phyloP scores from a whole-genome alignment of 2,329 filamentous ascomycete species.

The Penicillium crustosum region DNA sequence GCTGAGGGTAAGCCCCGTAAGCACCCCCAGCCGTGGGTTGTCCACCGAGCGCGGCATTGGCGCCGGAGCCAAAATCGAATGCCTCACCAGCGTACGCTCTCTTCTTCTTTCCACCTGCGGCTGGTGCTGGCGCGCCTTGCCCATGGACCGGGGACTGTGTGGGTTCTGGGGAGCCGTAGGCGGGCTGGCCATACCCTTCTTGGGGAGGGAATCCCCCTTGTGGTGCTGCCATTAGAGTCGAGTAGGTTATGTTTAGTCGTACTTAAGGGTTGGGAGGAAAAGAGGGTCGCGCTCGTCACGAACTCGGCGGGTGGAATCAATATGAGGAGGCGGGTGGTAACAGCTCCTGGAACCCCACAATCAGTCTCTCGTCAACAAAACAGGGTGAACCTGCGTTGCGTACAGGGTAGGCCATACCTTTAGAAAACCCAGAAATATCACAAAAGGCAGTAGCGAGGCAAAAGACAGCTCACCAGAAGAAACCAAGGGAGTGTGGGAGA shows the following conservation, averaged over 20 bases:
- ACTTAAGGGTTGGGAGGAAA: conserved; percentile 4
- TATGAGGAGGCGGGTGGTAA: conserved; percentile 20
- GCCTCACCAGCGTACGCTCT: conserved; percentile 90
- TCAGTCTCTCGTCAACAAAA: conserved; percentile 17
- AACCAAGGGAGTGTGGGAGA: conserved; percentile 19
- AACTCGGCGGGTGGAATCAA: conserved; percentile 15
- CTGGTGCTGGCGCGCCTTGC: conserved; percentile 33
- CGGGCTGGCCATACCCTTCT: conserved; percentile 50
- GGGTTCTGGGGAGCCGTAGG: conserved; percentile 42
- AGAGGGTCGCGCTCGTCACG: conserved; percentile 10
- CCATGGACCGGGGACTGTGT: conserved; percentile 34
- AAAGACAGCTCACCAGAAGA: conserved; percentile 8
- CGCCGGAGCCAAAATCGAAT: conserved; percentile 86
- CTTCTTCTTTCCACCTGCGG: conserved; percentile 66
- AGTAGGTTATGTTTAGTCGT: conserved; percentile 2
- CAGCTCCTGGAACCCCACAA: conserved; percentile 30
- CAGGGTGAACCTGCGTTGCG: not conserved
- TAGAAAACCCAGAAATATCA: not conserved
- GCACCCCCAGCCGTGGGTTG: conserved; percentile 55
- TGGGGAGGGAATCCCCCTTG: conserved; percentile 54
- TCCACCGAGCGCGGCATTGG: conserved; percentile 66
- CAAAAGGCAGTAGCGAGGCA: conserved; percentile 4
- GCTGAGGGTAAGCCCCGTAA: conserved; percentile 62
- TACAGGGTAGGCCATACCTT: not conserved
- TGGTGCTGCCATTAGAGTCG: conserved; percentile 50